Conservation (phyloP, 2,329 filamentous ascomycete species). For the Leptographium flavum region DNA sequence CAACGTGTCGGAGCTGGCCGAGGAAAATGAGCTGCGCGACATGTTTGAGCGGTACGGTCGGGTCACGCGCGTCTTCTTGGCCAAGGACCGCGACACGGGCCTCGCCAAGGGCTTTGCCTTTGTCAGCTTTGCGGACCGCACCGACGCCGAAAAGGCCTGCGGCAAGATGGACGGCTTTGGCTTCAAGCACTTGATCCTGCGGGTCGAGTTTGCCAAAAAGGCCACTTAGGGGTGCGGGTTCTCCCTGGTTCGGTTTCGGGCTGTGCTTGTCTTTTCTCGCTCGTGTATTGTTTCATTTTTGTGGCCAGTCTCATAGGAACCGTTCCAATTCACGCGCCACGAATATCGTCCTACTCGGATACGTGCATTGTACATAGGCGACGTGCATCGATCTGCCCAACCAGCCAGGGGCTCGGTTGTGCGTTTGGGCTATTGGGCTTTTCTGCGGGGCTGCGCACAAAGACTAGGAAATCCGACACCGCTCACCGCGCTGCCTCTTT, state of each 20-base stretch:
- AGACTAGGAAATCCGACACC: neutral
- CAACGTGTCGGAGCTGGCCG: conserved; percentile 95
- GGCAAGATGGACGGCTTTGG: conserved; percentile 96
- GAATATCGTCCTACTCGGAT: too few species aligned
- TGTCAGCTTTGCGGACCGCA: conserved; percentile 86
- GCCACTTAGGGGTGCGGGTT: conserved; percentile 20
- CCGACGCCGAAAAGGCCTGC: conserved; percentile 82
- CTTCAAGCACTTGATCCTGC: conserved; percentile 75
- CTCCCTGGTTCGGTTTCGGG: neutral
- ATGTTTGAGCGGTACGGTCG: conserved; percentile 97
- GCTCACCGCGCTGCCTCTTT: too few species aligned
- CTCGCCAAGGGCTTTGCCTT: conserved; percentile 98
- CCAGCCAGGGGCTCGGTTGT: too few species aligned
- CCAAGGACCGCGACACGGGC: conserved; percentile 93
- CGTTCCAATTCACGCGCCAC: too few species aligned
- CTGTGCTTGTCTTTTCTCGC: neutral
- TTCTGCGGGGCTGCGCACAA: too few species aligned
- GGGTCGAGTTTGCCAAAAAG: conserved; percentile 81
- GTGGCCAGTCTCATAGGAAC: too few species aligned
- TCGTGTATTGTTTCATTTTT: neutral
- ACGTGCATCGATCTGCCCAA: too few species aligned
- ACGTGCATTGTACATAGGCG: too few species aligned
- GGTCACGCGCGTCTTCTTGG: conserved; percentile 93
- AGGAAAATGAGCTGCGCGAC: conserved; percentile 87
- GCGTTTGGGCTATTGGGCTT: too few species aligned